Percentiles rank a stretch among this genome's conserved stretches.
Evolutionary conservation across 2,329 filamentous ascomycete genomes (phyloP).

Genomic region (Monosporascus cannonballus): DNA sequence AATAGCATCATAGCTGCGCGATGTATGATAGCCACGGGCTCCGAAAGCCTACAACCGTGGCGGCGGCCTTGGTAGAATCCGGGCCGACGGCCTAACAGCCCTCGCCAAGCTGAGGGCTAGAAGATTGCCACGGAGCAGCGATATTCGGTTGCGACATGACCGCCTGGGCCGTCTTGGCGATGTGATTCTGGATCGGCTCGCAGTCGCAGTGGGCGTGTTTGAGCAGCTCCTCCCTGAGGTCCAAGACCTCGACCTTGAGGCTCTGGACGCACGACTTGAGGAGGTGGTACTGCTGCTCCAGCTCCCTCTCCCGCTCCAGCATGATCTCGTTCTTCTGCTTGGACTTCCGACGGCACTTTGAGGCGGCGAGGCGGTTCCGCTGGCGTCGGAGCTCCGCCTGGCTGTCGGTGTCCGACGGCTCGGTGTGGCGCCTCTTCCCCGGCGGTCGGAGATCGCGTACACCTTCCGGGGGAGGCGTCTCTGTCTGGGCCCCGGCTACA

Average conservation of each 20-base stretch:
- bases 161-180: neutral
- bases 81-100: no score
- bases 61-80: no score
- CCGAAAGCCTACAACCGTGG: no score
- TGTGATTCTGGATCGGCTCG: constrained; percentile 4
- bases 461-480: neutral
- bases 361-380: constrained; percentile 11
- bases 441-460: neutral
- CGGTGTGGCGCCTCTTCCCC: neutral
- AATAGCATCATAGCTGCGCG: no score
- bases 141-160: neutral
- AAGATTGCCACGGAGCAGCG: neutral
- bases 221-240: constrained; percentile 9
- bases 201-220: constrained; percentile 8
- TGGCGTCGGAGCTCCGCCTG: constrained; percentile 2
- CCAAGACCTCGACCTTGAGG: constrained; percentile 9
- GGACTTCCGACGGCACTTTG: constrained; percentile 13
- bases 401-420: neutral
- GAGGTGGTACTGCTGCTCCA: constrained; percentile 8
- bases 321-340: constrained; percentile 8
- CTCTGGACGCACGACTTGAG: constrained; percentile 7
- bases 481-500: neutral
- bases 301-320: constrained; percentile 5
- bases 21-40: no score
- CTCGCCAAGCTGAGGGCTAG: no score